Base-by-base conservation (phyloP, 257 asterid genomes). In the Rehmannia glutinosa region DNA sequence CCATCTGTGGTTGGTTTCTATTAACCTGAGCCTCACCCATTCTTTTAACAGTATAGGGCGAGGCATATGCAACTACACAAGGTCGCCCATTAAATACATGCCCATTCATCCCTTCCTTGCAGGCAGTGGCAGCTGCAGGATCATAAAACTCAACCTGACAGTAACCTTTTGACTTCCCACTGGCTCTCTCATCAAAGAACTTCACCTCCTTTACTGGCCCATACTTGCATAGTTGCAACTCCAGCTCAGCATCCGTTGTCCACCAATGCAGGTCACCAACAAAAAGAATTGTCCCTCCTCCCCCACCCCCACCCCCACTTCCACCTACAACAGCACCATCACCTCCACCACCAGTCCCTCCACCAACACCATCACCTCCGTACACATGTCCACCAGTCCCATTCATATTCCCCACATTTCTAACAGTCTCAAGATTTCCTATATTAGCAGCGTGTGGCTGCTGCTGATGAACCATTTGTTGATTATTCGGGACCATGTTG, bases 181-280 rank as follows among this genome's bases (percentile, higher is more conserved):
- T 89, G 38, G 96, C 95, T 68, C 87, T 84, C 79, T 89, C 96
- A 35, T 89, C 96, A 60, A 80, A 86, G 73, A 86, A 89, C 60
- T 84, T 89, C 65, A 89, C 82, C 82, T 89, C 96, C 78, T 84
- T 89, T 21, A 89, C 90, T 3, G 72, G 71, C 24, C 96, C 96
- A 82, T 84, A 89, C 84, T 84, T 86, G 74, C 79, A 68, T 20
- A 87, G 71, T 62, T 84, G 95, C 11, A 68, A 28, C 77, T 89
- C 96, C 59, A 89, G 80, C 80, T 89, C 96, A 23, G 91, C 81
- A 84, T 89, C 96, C 0, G 95, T 89, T 1, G 95, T 89, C 96
- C 95, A 89, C 95, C 96, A 89, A 71, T 89, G 96, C 70, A 89
- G 64, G 66, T 89, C 96, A 15, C 96, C 96, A 38, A 89, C 95